Evolutionary conservation across 1,284 basidiomycete species (phyloP), one percentile per base, ranked within the genome.

Genomic region (Marasmius sp.): DNA sequence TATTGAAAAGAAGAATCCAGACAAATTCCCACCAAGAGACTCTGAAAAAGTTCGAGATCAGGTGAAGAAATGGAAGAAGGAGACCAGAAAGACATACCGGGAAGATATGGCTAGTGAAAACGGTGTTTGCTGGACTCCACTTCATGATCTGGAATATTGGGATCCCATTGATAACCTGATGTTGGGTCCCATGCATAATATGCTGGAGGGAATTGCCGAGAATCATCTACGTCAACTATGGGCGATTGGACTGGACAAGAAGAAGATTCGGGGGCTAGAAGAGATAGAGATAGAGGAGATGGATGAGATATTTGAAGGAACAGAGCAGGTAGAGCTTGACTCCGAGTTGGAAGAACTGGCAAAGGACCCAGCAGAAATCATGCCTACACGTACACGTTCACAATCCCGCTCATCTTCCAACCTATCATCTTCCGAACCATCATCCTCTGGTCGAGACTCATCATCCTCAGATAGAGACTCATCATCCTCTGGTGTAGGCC

Each of bases 111-210:
- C 38, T 16, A 61, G n/a, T 33, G 16, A 33, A n/a, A 64, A n/a
- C 53, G 61, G 65, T 37, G 64, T 65, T 3, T 47, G 64, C 8
- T 67, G 64, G 61, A 63, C 64, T 14, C 50, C 64, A 27, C 22
- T 65, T 11, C 57, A 65, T 50, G 27, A 60, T 14, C 36, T 67
- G 6, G 50, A n/a, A 20, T 61, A 67, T 50, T 62, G 59, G 22
- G 56, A 65, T 50, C 60, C n/a, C n/a, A n/a, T n/a, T n/a, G n/a
- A n/a, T n/a, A n/a, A n/a, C n/a, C n/a, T n/a, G n/a, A n/a, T n/a
- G n/a, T n/a, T n/a, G n/a, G n/a, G n/a, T n/a, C n/a, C n/a, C n/a
- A n/a, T n/a, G n/a, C n/a, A n/a, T n/a, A n/a, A n/a, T n/a, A n/a
- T n/a, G n/a, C n/a, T n/a, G n/a, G n/a, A n/a, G n/a, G n/a, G n/a